These are phyloP conservation scores for Pestalotiopsis sp. DNA, from an alignment of 2,329 filamentous ascomycete species.

Conservation along the genomic window DNA sequence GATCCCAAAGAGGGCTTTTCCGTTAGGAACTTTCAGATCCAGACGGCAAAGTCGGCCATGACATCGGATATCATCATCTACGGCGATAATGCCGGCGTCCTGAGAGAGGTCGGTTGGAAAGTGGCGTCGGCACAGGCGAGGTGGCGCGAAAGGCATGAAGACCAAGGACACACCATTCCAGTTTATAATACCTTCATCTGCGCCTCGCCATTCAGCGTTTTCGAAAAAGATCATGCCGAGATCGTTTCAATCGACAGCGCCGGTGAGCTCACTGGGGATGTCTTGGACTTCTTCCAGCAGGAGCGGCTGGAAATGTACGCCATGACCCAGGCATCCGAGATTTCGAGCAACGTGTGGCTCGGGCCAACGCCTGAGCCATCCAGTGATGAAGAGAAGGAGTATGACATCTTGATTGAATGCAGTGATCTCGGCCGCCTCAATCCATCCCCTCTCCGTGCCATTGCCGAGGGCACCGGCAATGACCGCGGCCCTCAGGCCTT, in stretches of 20 bases:
- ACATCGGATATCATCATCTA: conserved; percentile 94
- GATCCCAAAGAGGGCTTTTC: conserved; percentile 92
- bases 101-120: conserved; percentile 65
- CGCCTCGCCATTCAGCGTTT: conserved; percentile 63
- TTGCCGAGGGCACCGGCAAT: conserved; percentile 57
- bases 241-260: conserved; percentile 75
- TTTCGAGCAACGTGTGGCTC: conserved; percentile 86
- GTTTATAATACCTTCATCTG: conserved; percentile 85
- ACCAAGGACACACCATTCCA: conserved; percentile 55
- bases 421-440: conserved; percentile 82
- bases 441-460: conserved; percentile 61
- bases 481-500: conserved; percentile 36
- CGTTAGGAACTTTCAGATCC: conserved; percentile 96
- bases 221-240: conserved; percentile 70
- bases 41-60: conserved; percentile 82
- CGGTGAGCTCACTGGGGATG: conserved; percentile 72
- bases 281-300: conserved; percentile 87
- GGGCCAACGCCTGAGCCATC: conserved; percentile 80
- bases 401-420: conserved; percentile 86
- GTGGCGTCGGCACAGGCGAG: conserved; percentile 76
- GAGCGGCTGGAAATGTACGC: conserved; percentile 90
- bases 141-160: conserved; percentile 69
- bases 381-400: conserved; percentile 60
- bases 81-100: conserved; percentile 67
- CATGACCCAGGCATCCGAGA: conserved; percentile 89